A percentile compares a stretch with the other conserved stretches of the same genome.
phyloP scores from a whole-genome alignment of 495 filamentous ascomycete species.

The Aspergillus carlsbadensis region DNA sequence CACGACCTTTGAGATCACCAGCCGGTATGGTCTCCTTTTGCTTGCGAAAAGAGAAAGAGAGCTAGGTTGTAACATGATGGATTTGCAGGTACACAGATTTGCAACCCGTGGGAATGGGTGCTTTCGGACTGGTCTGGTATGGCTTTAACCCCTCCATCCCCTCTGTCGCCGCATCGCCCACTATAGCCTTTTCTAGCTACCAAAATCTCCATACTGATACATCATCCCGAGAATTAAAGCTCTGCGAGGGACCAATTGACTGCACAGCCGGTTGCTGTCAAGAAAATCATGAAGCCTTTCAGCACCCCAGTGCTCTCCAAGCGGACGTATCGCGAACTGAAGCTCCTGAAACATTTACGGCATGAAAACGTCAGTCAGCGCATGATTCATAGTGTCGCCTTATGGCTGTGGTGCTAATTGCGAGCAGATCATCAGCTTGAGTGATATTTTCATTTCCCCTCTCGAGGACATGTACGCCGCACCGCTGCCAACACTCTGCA shows the following conservation, averaged over 20 bases:
- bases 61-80: background rate
- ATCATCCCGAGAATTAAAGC: conserved; percentile 43
- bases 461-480: conserved; percentile 92
- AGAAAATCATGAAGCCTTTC: conserved; percentile 99
- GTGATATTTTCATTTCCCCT: conserved; percentile 99
- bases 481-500: too few relatives aligned
- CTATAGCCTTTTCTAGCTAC: background rate
- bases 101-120: conserved; percentile 98
- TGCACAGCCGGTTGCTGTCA: conserved; percentile 90
- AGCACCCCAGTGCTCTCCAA: conserved; percentile 97
- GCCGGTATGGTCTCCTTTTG: conserved; percentile 65
- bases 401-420: conserved; percentile 17
- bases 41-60: background rate
- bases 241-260: conserved; percentile 98
- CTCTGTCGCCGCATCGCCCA: conserved; percentile 6
- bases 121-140: conserved; percentile 97
- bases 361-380: conserved; percentile 81
- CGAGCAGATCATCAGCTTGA: conserved; percentile 87
- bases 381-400: background rate
- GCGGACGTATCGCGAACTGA: conserved; percentile 94
- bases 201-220: conserved; percentile 4
- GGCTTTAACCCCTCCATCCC: conserved; percentile 27
- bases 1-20: conserved; percentile 99
- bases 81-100: conserved; percentile 84
- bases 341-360: conserved; percentile 91